Evolutionary conservation across 805 yeast genomes (phyloP), one percentile per base, ranked within the genome.

Genomic region (Suhomyces canberraensis): DNA sequence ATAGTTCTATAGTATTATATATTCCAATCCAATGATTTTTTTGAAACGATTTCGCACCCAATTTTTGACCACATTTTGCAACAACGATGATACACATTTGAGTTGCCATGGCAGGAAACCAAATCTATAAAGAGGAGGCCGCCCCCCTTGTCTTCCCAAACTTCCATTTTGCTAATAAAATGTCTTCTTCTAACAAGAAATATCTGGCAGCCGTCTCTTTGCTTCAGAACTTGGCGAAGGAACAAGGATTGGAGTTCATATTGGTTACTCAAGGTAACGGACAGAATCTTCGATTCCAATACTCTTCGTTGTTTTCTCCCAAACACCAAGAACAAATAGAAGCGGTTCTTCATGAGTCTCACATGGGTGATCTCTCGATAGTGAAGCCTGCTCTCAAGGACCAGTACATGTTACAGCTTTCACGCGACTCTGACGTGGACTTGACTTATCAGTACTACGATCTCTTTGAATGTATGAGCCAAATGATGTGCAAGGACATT

Each of bases 401-500:
- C 15, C 28, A 33, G 18, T 16, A 7, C 11, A 13, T 17, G 3
- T 11, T 29, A 4, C 22, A 29, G 5, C 18, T 29, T 13, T 29
- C 22, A 11, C 7, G 22, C 7, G 9, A 7, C 6, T 20, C 29
- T 11, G 16, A 40, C 1, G 36, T 19, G 1, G 33, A 37, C 5
- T 31, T 53, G 20, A 32, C 36, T 3, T 16, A 13, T 2, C 57
- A 56, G 20, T 56, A 53, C 36, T 14, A 25, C 3, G 30, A 39
- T 14, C 37, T 58, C 13, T 48, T 58, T 19, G 29, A 31, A 16
- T 25, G 51, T 16, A 22, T 56, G 16, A 50, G 54, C 20, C 65
- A 60, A 36, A 37, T 41, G 2, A 48, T 47, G 1, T 84, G 93
- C 53, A 82, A 81, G 42, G 46, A 62, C 3, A 56, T 84, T 7